Evolutionary conservation across 306 rosid genomes (phyloP).

Genomic region (Pyrus betulifolia): DNA sequence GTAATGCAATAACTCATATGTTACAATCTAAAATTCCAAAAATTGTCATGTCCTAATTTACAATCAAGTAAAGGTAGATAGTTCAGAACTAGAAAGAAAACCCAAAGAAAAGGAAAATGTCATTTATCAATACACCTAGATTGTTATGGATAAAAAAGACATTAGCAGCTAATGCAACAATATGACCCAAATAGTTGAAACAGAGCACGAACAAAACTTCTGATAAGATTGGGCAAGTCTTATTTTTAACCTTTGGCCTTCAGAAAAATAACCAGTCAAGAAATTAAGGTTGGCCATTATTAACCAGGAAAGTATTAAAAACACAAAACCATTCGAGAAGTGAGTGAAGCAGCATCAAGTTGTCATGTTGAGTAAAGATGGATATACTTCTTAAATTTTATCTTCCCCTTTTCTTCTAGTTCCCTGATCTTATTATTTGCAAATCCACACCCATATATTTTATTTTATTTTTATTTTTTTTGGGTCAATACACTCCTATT

Average conservation of each 20-base stretch:
- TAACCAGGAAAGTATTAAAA: background rate
- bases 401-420: background rate
- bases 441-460: background rate
- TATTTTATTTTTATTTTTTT: too few species aligned
- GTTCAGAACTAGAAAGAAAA: background rate
- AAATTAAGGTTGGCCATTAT: background rate
- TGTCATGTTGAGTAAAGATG: background rate
- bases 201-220: background rate
- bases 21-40: background rate
- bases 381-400: background rate
- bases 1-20: background rate
- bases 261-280: background rate
- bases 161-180: background rate
- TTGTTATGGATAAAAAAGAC: background rate
- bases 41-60: background rate
- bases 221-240: background rate
- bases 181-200: background rate
- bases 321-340: background rate
- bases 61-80: background rate
- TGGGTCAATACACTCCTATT: background rate
- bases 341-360: background rate
- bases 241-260: background rate
- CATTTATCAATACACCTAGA: background rate
- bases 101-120: background rate
- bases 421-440: background rate